phyloP scores from a whole-genome alignment of 108 stramenopile species.

The Licmophora abbreviata region DNA sequence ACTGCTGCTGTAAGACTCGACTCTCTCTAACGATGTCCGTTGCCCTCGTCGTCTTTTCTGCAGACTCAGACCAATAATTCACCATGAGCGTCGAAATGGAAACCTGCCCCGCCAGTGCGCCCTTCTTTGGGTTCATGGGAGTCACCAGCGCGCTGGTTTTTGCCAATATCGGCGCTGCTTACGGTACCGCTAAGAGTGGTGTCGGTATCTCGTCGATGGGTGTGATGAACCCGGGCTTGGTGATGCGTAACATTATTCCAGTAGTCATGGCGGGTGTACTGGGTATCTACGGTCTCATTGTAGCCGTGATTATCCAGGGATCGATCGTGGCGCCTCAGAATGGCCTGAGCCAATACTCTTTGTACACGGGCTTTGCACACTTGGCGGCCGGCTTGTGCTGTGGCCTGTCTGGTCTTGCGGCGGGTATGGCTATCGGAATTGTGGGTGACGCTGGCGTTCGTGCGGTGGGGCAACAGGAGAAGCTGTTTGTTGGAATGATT shows the following conservation, averaged over 20 bases:
- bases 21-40: not conserved
- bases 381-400: conserved; percentile 97
- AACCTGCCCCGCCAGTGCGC: conserved; percentile 87
- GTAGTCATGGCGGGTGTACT: conserved; percentile 99
- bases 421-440: conserved; percentile 99
- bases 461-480: conserved; percentile 96
- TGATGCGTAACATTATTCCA: conserved; percentile 99
- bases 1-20: too few species aligned
- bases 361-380: conserved; percentile 96
- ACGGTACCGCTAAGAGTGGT: conserved; percentile 97
- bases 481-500: conserved; percentile 98
- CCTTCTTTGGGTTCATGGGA: conserved; percentile 90
- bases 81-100: conserved; percentile 86
- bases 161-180: conserved; percentile 96
- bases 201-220: conserved; percentile 98
- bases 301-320: conserved; percentile 94
- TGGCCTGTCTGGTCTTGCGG: conserved; percentile 93
- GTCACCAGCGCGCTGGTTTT: conserved; percentile 79
- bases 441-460: conserved; percentile 98
- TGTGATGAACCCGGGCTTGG: conserved; percentile 95
- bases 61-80: conserved; percentile 7
- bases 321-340: conserved; percentile 71
- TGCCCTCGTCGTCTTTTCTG: not conserved
- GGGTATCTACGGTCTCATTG: conserved; percentile 99
- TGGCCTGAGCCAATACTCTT: conserved; percentile 74